A percentile compares a stretch with the other conserved stretches of the same genome.
Evolutionary conservation across 169 alveolate genomes (phyloP).

Genomic region (Cryptosporidium viatorum): DNA sequence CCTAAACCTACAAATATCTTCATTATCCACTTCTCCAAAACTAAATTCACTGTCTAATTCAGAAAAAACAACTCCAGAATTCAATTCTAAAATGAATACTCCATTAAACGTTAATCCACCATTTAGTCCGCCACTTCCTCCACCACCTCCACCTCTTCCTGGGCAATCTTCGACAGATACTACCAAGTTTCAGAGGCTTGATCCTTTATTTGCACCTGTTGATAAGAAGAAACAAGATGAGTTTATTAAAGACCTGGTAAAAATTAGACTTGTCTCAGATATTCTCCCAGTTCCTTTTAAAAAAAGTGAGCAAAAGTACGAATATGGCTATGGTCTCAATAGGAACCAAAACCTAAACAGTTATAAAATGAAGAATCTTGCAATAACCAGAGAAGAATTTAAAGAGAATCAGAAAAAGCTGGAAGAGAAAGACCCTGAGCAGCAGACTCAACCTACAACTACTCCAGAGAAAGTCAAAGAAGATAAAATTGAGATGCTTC

Average conservation of each 20-base stretch:
- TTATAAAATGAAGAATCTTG: neutral
- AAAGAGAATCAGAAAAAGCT: neutral
- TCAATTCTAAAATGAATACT: neutral
- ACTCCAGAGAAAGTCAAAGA: neutral
- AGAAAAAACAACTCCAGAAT: neutral
- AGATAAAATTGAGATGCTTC: conserved; percentile 4
- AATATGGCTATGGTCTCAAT: neutral
- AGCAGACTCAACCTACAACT: neutral
- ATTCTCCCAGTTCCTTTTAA: neutral
- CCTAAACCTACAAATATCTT: too few relatives aligned
- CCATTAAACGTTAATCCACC: neutral
- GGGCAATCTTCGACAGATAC: neutral
- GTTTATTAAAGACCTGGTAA: neutral
- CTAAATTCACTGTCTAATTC: too few relatives aligned
- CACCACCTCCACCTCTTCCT: conserved; percentile 60
- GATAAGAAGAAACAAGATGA: neutral
- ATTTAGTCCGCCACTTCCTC: neutral
- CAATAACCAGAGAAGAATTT: conserved; percentile 10
- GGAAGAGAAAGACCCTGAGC: neutral
- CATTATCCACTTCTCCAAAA: neutral
- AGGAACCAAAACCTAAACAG: neutral
- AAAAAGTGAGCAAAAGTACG: conserved; percentile 26
- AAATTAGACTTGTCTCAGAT: neutral
- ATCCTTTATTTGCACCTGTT: neutral
- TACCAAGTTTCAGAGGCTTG: neutral